phyloP scores from a whole-genome alignment of 202 grass and related monocot species.

The Saccharum hybrid region DNA sequence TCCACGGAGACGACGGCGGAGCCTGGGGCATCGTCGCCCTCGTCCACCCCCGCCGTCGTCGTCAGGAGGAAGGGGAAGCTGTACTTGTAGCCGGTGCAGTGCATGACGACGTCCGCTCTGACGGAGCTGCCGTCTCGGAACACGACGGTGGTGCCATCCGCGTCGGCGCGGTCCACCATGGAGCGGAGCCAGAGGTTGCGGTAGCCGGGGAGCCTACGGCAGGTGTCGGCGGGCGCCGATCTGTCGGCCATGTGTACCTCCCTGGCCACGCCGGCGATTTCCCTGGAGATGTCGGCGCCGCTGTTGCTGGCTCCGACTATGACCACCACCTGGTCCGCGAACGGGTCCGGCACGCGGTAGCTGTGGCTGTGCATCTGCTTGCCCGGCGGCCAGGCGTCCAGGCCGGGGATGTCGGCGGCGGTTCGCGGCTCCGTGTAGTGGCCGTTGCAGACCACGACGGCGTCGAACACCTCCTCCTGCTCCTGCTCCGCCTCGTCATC shows the following conservation, averaged over 20 bases:
- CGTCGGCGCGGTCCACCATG: slow-evolving; percentile 60
- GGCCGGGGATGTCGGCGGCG: slow-evolving; percentile 59
- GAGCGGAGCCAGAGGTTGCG: slow-evolving; percentile 81
- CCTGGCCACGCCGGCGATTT: slow-evolving; percentile 65
- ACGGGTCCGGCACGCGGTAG: slow-evolving; percentile 72
- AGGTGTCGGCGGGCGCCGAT: slow-evolving; percentile 47
- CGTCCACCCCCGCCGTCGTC: too few relatives aligned
- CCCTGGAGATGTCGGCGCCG: slow-evolving; percentile 77
- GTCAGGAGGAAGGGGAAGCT: neutral
- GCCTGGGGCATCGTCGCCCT: too few relatives aligned
- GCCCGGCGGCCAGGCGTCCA: slow-evolving; percentile 60
- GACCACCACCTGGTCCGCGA: slow-evolving; percentile 74
- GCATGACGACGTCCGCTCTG: slow-evolving; percentile 75
- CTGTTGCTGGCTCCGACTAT: slow-evolving; percentile 70
- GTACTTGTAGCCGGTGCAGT: slow-evolving; percentile 44
- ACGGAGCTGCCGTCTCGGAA: slow-evolving; percentile 65
- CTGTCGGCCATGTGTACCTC: slow-evolving; percentile 77
- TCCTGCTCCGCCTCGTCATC: neutral
- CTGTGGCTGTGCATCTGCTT: slow-evolving; percentile 85
- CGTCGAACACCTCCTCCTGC: slow-evolving; percentile 74
- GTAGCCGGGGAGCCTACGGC: slow-evolving; percentile 57
- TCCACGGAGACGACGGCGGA: slow-evolving; percentile 46
- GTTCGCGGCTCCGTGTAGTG: slow-evolving; percentile 71
- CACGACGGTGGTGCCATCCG: slow-evolving; percentile 63
- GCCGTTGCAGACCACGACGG: slow-evolving; percentile 82